Evolutionary conservation across 345 rosid species (phyloP), one percentile per base, ranked within the genome.

Genomic region (Draba incana): DNA sequence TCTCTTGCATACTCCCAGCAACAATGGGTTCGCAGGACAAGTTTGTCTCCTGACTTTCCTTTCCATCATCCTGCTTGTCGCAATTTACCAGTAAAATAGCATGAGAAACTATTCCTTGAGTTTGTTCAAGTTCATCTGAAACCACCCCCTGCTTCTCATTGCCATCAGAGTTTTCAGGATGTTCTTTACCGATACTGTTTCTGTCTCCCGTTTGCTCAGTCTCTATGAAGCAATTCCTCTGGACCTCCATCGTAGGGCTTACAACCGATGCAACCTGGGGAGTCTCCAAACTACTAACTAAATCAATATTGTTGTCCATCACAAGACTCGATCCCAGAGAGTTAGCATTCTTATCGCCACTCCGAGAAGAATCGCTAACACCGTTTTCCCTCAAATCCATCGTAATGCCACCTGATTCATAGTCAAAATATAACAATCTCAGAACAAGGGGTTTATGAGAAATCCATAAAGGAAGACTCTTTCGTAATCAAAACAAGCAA

Each of bases 341-440:
- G 13, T 39, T 61, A 37, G 3, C 72, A 70, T 33, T 54, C 27
- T 52, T 39, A 27, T 51, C 62, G 3, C 15, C 27, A 54, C 69
- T n/a, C 56, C 52, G 74, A 66, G 78, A 77, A 31, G 14, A 57
- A 3, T 35, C 74, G 57, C 56, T 28, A 30, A 58, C 28, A 60
- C 43, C 74, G 37, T 56, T 77, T 16, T 50, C 77, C 76, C 72
- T 45, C 46, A 62, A 45, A 61, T 69, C 76, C 64, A 69, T 54
- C 38, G 61, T 25, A 75, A 46, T 42, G 27, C 42, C 54, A 66
- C 72, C 79, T 35, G 66, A 8, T 64, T 62, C 62, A 5, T 28
- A 12, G 28, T 14, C 60, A 20, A 52, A 23, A 38, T 24, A 23
- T 10, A 44, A 8, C 44, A 62, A 33, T 35, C 68, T 66, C 47